Conservation (phyloP, 2,329 filamentous ascomycete genomes). For the Xylaria polymorpha region DNA sequence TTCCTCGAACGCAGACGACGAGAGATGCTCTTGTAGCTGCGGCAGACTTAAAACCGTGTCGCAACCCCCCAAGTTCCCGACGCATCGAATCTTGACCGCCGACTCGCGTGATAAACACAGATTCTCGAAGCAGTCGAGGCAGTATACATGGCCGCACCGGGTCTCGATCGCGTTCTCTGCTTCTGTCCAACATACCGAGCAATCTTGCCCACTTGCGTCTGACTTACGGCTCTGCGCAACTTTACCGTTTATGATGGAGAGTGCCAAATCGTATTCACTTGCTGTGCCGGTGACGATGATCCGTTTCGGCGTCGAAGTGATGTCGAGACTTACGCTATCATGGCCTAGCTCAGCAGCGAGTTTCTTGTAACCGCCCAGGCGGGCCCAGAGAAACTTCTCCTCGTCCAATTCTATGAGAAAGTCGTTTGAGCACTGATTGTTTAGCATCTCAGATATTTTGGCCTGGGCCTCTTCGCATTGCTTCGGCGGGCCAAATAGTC, state of each 20-base stretch:
- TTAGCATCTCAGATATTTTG: constrained; percentile 36
- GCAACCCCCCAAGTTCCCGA: constrained; percentile 46
- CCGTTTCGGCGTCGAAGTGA: constrained; percentile 48
- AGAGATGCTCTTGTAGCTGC: constrained; percentile 48
- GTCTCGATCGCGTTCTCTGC: constrained; percentile 53
- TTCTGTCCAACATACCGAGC: constrained; percentile 53
- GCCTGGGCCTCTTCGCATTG: constrained; percentile 36
- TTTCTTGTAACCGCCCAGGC: constrained; percentile 49
- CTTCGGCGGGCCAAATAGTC: constrained; percentile 45
- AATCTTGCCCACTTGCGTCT: constrained; percentile 35
- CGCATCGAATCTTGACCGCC: constrained; percentile 44
- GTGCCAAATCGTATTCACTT: constrained; percentile 39
- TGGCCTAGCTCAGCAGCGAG: constrained; percentile 46
- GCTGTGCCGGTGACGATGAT: constrained; percentile 50
- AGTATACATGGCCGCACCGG: constrained; percentile 57
- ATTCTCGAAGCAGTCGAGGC: constrained; percentile 55
- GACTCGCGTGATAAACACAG: constrained; percentile 44
- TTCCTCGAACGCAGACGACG: constrained; percentile 25
- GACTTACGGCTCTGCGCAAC: neutral
- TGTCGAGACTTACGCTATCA: constrained; percentile 49
- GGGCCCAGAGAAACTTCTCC: constrained; percentile 48
- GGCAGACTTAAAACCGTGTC: constrained; percentile 42
- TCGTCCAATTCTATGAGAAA: constrained; percentile 47
- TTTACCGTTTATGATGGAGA: constrained; percentile 32
- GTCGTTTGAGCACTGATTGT: constrained; percentile 9